Conservation (phyloP, 116 monocot species). For the Trichopus zeylanicus region DNA sequence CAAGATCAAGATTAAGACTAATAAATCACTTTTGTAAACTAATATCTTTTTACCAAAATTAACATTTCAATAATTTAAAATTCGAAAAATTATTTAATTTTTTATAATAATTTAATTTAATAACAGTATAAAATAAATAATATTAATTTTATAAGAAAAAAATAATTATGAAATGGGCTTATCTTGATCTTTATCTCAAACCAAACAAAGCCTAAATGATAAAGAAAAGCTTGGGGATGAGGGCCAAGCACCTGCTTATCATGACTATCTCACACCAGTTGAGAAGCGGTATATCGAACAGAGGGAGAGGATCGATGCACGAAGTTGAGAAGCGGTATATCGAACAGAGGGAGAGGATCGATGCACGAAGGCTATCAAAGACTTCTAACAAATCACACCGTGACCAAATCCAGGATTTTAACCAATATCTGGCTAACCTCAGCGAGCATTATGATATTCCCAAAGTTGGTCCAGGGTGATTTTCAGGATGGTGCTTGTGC, state of each 20-base stretch:
- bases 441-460: conserved; percentile 99
- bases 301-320: conserved; percentile 67
- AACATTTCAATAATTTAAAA: too few relatives aligned
- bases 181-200: too few relatives aligned
- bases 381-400: conserved; percentile 88
- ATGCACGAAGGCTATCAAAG: conserved; percentile 57
- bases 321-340: conserved; percentile 88
- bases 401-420: conserved; percentile 85
- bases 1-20: too few relatives aligned
- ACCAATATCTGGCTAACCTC: conserved; percentile 84
- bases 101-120: too few relatives aligned
- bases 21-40: too few relatives aligned
- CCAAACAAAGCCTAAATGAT: conserved; percentile 25
- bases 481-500: too few relatives aligned
- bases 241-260: conserved; percentile 14
- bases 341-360: conserved; percentile 73
- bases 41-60: too few relatives aligned
- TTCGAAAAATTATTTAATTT: too few relatives aligned
- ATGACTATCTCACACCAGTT: conserved; percentile 72
- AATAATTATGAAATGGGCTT: too few relatives aligned
- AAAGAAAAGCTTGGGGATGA: conserved; percentile 38
- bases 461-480: conserved; percentile 94
- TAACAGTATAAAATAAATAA: too few relatives aligned
- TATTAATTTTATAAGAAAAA: too few relatives aligned
- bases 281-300: conserved; percentile 92